Conservation (phyloP, 139 green algal species). For the Closterium sp. region DNA sequence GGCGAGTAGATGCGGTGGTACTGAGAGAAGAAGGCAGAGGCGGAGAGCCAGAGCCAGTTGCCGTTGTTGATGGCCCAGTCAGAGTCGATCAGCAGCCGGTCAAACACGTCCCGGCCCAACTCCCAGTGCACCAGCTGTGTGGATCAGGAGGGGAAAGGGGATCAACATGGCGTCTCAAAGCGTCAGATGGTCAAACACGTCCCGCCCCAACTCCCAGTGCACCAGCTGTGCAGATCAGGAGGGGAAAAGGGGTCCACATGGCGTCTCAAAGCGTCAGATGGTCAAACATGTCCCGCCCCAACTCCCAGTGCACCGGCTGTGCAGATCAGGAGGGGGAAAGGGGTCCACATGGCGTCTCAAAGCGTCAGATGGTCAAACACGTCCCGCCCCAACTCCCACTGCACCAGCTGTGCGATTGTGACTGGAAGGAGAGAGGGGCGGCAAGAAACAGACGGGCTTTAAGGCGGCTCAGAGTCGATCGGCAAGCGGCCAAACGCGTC, state of each 20-base stretch:
- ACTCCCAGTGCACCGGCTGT: slow-evolving; percentile 73
- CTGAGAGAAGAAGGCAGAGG: slow-evolving; percentile 86
- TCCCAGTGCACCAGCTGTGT: slow-evolving; percentile 73
- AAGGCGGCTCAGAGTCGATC: no score
- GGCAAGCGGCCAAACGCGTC: slow-evolving; percentile 41
- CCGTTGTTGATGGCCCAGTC: slow-evolving; percentile 79
- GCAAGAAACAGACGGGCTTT: neutral
- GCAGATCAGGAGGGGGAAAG: no score
- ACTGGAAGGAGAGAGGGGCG: neutral
- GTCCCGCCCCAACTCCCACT: slow-evolving; percentile 81
- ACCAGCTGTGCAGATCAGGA: slow-evolving; percentile 34
- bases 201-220: slow-evolving; percentile 81
- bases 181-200: slow-evolving; percentile 81
- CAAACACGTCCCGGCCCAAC: slow-evolving; percentile 81
- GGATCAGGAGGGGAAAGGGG: no score
- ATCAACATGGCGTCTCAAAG: no score
- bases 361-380: slow-evolving; percentile 90
- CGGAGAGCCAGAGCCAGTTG: slow-evolving; percentile 95
- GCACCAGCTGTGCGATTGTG: slow-evolving; percentile 52
- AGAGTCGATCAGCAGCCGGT: slow-evolving; percentile 83
- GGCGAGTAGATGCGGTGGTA: slow-evolving; percentile 61
- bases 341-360: no score
- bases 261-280: slow-evolving; percentile 81
- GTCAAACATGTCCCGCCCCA: slow-evolving; percentile 85
- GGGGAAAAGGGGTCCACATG: neutral